phyloP scores from a whole-genome alignment of 2,329 filamentous ascomycete species.

The Teratosphaeria pseudoeucalypti region DNA sequence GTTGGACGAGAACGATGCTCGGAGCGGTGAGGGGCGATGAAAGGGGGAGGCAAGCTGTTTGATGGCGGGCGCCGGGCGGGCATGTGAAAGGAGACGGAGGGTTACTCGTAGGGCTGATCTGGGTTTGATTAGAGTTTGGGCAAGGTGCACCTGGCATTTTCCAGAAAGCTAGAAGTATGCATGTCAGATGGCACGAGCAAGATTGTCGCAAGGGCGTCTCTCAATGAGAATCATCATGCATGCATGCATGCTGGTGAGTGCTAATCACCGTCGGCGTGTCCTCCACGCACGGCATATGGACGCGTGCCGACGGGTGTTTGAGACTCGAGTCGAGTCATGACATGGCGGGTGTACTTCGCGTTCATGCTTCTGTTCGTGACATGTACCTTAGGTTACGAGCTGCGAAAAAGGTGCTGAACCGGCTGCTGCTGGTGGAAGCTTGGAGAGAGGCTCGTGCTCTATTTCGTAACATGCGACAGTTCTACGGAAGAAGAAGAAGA shows the following conservation, averaged over 20 bases:
- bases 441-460: not conserved
- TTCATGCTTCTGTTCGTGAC: not conserved
- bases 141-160: not conserved
- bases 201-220: not conserved
- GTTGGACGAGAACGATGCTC: not conserved
- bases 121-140: not conserved
- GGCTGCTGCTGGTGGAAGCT: no score
- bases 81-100: not conserved
- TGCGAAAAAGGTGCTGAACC: not conserved
- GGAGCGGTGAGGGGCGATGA: not conserved
- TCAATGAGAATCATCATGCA: not conserved
- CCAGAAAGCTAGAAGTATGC: not conserved
- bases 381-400: no score
- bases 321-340: not conserved
- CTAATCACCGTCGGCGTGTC: no score
- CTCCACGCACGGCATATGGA: not conserved
- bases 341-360: not conserved
- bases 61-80: no score
- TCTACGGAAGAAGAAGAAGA: not conserved
- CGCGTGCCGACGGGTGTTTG: not conserved
- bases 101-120: not conserved
- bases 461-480: no score
- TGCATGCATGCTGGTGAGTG: not conserved
- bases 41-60: not conserved
- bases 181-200: not conserved